These are phyloP conservation scores for Colletotrichum sp. DNA, from an alignment of 2,329 filamentous ascomycete species.

Conservation along the genomic window DNA sequence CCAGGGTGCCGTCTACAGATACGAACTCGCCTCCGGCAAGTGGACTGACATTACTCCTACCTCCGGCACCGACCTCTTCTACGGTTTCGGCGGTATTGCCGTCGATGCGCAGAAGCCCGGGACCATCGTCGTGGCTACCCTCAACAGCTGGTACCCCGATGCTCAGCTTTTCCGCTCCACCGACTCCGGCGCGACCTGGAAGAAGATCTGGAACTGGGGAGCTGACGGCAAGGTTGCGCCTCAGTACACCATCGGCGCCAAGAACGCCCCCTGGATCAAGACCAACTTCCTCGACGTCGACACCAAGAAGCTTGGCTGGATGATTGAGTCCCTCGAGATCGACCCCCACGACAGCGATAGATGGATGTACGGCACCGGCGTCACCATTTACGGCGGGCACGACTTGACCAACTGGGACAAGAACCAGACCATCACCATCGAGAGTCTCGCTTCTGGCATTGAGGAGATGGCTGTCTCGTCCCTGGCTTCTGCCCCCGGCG, in stretches of 20 bases:
- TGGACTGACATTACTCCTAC: constrained; percentile 65
- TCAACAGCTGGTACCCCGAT: constrained; percentile 67
- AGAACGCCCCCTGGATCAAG: constrained; percentile 57
- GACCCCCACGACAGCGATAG: constrained; percentile 64
- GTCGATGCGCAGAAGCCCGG: constrained; percentile 60
- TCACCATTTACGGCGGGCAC: constrained; percentile 58
- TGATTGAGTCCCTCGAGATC: constrained; percentile 64
- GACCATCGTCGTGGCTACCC: constrained; percentile 59
- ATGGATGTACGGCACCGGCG: constrained; percentile 65
- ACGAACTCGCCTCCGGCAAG: constrained; percentile 49
- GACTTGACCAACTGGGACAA: constrained; percentile 62
- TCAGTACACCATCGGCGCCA: constrained; percentile 15
- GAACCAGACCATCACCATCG: constrained; percentile 50
- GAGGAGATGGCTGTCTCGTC: constrained; percentile 58
- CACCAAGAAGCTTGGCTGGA: constrained; percentile 61
- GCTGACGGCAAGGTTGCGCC: constrained; percentile 6
- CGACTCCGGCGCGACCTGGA: constrained; percentile 60
- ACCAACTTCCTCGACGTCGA: constrained; percentile 52
- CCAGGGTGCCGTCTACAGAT: constrained; percentile 57
- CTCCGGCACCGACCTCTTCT: constrained; percentile 49
- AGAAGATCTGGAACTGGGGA: constrained; percentile 52
- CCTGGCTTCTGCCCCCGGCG: constrained; percentile 53
- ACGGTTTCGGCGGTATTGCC: constrained; percentile 61
- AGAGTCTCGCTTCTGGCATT: constrained; percentile 58
- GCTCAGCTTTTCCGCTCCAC: constrained; percentile 60